phyloP scores from a whole-genome alignment of 208 protist species.

The Crithidia bombi region DNA sequence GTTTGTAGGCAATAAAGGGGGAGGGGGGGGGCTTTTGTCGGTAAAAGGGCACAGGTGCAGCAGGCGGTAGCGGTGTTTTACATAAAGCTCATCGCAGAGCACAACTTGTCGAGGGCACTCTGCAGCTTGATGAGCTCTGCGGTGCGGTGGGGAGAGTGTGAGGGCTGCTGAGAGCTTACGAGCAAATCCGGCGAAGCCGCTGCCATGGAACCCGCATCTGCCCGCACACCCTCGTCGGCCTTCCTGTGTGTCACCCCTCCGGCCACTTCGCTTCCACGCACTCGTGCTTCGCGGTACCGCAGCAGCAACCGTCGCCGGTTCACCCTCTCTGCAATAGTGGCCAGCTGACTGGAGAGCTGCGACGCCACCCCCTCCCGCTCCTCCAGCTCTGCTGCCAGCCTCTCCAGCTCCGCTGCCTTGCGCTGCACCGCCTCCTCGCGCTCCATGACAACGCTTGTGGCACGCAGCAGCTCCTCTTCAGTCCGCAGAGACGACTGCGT shows the following conservation, averaged over 20 bases:
- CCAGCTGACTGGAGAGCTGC: slow-evolving; percentile 49
- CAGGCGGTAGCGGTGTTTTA: no score
- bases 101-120: slow-evolving; percentile 34
- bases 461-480: slow-evolving; percentile 29
- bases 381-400: slow-evolving; percentile 32
- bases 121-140: slow-evolving; percentile 20
- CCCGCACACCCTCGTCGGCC: background rate
- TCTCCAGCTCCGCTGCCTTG: slow-evolving; percentile 34
- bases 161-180: slow-evolving; percentile 1
- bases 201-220: background rate
- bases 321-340: slow-evolving; percentile 62
- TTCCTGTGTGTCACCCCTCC: background rate
- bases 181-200: background rate
- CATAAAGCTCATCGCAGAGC: slow-evolving; percentile 22
- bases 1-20: no score
- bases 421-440: slow-evolving; percentile 37
- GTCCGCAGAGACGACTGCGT: background rate
- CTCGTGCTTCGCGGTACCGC: slow-evolving; percentile 23
- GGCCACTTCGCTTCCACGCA: slow-evolving; percentile 10
- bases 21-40: no score
- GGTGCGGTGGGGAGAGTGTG: background rate
- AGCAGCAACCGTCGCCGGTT: slow-evolving; percentile 35
- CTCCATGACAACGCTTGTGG: slow-evolving; percentile 20
- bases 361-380: slow-evolving; percentile 46
- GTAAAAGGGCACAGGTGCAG: no score